Conservation (phyloP, 1,284 basidiomycete species). For the Uromyces viciae-fabae region DNA sequence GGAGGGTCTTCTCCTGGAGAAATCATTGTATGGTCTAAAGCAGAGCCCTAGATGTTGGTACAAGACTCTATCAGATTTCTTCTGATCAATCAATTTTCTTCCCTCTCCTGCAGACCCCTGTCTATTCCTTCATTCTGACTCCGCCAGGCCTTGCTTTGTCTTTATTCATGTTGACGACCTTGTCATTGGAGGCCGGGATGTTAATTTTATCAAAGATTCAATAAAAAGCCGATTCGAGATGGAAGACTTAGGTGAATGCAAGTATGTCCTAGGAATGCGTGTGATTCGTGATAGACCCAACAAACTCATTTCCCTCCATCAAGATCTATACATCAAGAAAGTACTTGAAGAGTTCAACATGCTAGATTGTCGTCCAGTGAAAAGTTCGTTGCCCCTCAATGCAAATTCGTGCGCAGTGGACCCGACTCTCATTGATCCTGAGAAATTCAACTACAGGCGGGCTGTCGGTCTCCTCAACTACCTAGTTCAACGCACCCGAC, state of each 20-base stretch:
- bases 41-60: neutral
- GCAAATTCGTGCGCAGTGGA: neutral
- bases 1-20: neutral
- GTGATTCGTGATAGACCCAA: neutral
- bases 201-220: neutral
- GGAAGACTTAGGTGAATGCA: neutral
- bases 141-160: neutral
- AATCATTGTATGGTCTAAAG: neutral
- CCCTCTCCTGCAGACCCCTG: neutral
- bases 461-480: slow-evolving; percentile 7
- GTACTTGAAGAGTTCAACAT: neutral
- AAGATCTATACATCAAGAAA: neutral
- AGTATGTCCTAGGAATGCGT: slow-evolving; percentile 11
- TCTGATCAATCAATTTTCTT: neutral
- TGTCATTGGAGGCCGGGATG: neutral
- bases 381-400: neutral
- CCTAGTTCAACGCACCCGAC: slow-evolving; percentile 7
- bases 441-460: neutral
- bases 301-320: neutral
- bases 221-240: neutral
- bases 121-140: neutral
- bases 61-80: neutral
- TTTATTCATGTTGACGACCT: slow-evolving; percentile 5
- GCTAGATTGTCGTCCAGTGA: neutral
- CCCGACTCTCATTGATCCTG: neutral